Conservation (phyloP, 2,329 filamentous ascomycete genomes). For the Hortaea werneckii region DNA sequence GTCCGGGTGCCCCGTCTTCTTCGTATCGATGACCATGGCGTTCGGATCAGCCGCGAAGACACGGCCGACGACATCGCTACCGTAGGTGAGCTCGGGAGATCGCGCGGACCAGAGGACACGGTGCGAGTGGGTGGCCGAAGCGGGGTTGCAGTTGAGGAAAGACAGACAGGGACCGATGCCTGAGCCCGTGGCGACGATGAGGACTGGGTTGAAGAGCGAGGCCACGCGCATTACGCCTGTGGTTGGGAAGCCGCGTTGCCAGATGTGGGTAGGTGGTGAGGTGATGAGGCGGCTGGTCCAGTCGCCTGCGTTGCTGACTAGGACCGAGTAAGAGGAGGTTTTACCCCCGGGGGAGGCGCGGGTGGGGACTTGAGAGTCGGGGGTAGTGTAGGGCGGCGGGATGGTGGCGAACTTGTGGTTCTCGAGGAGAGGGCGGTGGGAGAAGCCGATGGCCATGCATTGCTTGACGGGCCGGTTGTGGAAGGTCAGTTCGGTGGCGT, state of each 20-base stretch:
- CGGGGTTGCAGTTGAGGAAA: constrained; percentile 37
- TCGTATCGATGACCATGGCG: constrained; percentile 60
- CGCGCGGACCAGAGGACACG: constrained; percentile 62
- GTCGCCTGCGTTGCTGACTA: constrained; percentile 65
- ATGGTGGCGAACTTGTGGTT: constrained; percentile 72
- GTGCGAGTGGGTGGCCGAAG: constrained; percentile 31
- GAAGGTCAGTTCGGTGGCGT: constrained; percentile 64
- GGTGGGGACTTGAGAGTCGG: constrained; percentile 11
- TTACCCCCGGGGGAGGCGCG: background rate
- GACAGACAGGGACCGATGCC: constrained; percentile 62
- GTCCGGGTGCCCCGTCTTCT: constrained; percentile 48
- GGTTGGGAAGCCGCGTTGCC: constrained; percentile 57
- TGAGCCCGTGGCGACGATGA: constrained; percentile 62
- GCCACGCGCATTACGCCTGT: constrained; percentile 59
- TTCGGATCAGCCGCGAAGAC: constrained; percentile 50
- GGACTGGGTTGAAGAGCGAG: constrained; percentile 52
- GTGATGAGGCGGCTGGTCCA: constrained; percentile 59
- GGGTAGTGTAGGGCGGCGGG: constrained; percentile 40
- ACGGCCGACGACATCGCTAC: constrained; percentile 43
- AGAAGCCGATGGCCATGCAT: constrained; percentile 17
- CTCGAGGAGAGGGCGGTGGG: constrained; percentile 38
- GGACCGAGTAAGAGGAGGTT: constrained; percentile 50
- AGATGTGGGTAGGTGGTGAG: constrained; percentile 51
- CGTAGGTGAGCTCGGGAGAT: constrained; percentile 53
- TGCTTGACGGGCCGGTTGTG: constrained; percentile 48